A percentile compares a stretch with the other conserved stretches of the same genome.
These are phyloP conservation scores for Cladophialophora carrionii DNA, from an alignment of 2,329 filamentous ascomycete species.

Conservation along the genomic window DNA sequence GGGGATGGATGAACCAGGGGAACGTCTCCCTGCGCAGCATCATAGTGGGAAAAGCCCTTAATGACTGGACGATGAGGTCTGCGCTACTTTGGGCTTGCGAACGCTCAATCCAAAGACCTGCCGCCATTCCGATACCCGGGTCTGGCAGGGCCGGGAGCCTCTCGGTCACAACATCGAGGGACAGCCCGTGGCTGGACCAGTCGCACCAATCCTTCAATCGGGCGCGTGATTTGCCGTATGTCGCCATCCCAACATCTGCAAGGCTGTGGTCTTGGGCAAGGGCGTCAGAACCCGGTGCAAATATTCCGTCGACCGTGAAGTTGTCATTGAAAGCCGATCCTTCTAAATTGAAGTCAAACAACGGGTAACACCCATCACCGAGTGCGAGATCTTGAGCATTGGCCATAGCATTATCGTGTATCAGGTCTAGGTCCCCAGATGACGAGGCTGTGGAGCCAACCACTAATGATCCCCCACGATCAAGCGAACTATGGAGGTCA, in stretches of 20 bases:
- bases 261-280: not conserved
- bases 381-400: not conserved
- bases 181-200: conserved; percentile 1
- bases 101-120: not conserved
- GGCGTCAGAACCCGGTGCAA: not conserved
- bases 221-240: not conserved
- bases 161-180: not conserved
- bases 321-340: not conserved
- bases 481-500: not conserved
- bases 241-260: not conserved
- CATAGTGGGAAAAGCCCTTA: conserved; percentile 36
- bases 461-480: not conserved
- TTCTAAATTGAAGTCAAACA: not conserved
- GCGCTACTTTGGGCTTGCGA: conserved; percentile 26
- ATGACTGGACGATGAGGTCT: conserved; percentile 19
- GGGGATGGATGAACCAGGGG: conserved; percentile 38
- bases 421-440: not conserved
- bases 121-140: not conserved
- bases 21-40: conserved; percentile 38
- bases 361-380: not conserved
- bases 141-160: not conserved
- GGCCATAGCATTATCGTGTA: not conserved
- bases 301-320: not conserved
- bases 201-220: not conserved
- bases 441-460: not conserved